phyloP scores from a whole-genome alignment of 2,329 filamentous ascomycete genomes.

The Ploettnerulaceae sp. region DNA sequence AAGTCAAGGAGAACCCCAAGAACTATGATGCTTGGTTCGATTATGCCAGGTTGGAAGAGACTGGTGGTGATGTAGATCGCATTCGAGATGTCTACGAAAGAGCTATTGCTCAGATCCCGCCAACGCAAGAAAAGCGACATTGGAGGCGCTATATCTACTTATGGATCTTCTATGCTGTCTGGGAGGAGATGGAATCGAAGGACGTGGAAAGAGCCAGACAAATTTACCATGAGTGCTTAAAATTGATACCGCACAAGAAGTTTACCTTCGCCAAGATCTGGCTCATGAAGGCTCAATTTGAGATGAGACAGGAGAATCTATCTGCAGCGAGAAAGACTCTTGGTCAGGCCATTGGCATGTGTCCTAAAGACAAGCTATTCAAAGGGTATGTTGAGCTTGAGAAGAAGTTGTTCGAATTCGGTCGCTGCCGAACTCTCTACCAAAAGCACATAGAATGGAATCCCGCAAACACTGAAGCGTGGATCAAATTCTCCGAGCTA shows the following conservation, averaged over 20 bases:
- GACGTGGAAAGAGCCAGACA: slow-evolving; percentile 76
- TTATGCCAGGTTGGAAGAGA: slow-evolving; percentile 85
- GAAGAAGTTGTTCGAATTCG: slow-evolving; percentile 89
- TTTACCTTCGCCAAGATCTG: slow-evolving; percentile 98
- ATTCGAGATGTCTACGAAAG: slow-evolving; percentile 92
- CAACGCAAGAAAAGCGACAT: slow-evolving; percentile 92
- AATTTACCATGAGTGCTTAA: slow-evolving; percentile 85
- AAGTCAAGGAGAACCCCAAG: slow-evolving; percentile 87
- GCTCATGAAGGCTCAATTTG: slow-evolving; percentile 90
- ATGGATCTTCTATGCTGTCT: slow-evolving; percentile 95
- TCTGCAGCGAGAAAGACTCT: slow-evolving; percentile 79
- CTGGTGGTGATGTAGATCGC: slow-evolving; percentile 72
- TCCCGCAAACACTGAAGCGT: slow-evolving; percentile 81
- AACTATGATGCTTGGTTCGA: slow-evolving; percentile 99
- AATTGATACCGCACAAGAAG: slow-evolving; percentile 87
- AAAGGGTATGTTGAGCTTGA: slow-evolving; percentile 90
- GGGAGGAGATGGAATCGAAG: slow-evolving; percentile 83
- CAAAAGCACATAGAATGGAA: slow-evolving; percentile 95
- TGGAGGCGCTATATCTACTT: slow-evolving; percentile 97
- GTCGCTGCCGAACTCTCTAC: slow-evolving; percentile 83
- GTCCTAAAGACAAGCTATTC: slow-evolving; percentile 93
- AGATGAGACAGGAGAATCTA: slow-evolving; percentile 81
- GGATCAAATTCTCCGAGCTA: slow-evolving; percentile 94
- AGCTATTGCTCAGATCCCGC: slow-evolving; percentile 91
- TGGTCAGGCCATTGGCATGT: slow-evolving; percentile 86